Percentiles rank a stretch among this genome's conserved stretches.
These are phyloP conservation scores for Kodamaea ohmeri DNA, from an alignment of 1,139 yeast species.

Conservation along the genomic window DNA sequence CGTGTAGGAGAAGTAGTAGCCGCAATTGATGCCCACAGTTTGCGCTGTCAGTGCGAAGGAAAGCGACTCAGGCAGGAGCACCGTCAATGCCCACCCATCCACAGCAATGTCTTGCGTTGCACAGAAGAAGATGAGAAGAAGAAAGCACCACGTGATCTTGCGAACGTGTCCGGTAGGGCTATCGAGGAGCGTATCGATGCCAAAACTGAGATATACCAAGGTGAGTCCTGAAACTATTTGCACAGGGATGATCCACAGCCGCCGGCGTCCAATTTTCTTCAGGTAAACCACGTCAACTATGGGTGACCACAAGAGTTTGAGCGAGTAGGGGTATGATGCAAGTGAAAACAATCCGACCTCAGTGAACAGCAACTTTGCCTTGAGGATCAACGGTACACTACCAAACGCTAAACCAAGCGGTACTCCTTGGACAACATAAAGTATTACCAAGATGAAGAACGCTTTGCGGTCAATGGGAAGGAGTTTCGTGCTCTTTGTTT, in stretches of 20 bases:
- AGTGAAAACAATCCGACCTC: conserved; percentile 88
- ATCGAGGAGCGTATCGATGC: conserved; percentile 55
- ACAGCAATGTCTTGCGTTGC: conserved; percentile 99
- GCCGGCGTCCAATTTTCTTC: conserved; percentile 69
- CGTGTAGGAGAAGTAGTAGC: conserved; percentile 89
- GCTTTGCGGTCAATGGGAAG: conserved; percentile 60
- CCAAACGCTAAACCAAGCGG: conserved; percentile 97
- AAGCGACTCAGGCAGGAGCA: conserved; percentile 71
- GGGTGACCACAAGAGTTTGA: conserved; percentile 93
- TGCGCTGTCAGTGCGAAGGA: conserved; percentile 98
- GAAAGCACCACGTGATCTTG: conserved; percentile 62
- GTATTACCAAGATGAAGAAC: conserved; percentile 64
- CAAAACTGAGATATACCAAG: conserved; percentile 59
- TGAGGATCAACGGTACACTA: conserved; percentile 86
- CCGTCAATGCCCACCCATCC: conserved; percentile 97
- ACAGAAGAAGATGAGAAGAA: conserved; percentile 76
- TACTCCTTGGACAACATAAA: conserved; percentile 86
- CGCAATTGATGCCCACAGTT: conserved; percentile 90
- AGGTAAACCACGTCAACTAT: conserved; percentile 84
- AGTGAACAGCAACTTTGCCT: conserved; percentile 77
- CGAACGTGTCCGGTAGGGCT: conserved; percentile 55
- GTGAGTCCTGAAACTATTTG: conserved; percentile 74
- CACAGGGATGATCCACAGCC: conserved; percentile 93
- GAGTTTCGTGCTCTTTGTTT: conserved; percentile 19
- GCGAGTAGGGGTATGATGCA: conserved; percentile 92